Conservation (phyloP, 2,329 filamentous ascomycete genomes). For the Nectriaceae sp. region DNA sequence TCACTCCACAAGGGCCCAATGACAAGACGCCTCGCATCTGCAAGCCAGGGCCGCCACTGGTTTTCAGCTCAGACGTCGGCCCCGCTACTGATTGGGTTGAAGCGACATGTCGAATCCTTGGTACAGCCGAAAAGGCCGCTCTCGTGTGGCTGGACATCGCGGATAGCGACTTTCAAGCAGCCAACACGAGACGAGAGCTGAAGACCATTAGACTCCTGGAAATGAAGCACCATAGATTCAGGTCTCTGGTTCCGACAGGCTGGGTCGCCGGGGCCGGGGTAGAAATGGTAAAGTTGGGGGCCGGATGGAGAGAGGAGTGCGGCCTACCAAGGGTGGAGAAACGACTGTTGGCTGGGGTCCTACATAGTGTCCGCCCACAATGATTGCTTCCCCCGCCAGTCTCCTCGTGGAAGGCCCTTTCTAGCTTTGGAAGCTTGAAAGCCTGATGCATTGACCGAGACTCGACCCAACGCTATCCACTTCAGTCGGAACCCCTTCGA, state of each 20-base stretch:
- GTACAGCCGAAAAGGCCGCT: neutral
- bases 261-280: conserved; percentile 11
- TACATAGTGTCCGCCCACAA: conserved; percentile 3
- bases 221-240: neutral
- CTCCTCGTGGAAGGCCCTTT: neutral
- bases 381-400: neutral
- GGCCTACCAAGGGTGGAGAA: neutral
- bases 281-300: conserved; percentile 5
- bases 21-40: conserved; percentile 19
- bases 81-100: conserved; percentile 12
- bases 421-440: too few species aligned
- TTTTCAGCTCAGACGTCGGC: conserved; percentile 19
- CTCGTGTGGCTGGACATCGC: neutral
- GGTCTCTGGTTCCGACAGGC: conserved; percentile 6
- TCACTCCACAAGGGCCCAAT: conserved; percentile 12
- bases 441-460: too few species aligned
- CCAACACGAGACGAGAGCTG: neutral
- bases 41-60: conserved; percentile 16
- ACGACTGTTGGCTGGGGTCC: conserved; percentile 8
- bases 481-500: neutral
- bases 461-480: conserved; percentile 3
- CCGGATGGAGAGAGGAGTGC: conserved; percentile 3
- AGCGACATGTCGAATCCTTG: conserved; percentile 5
- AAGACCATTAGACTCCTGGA: conserved; percentile 6
- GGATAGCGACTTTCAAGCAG: too few species aligned